Conservation (phyloP, 345 rosid species). For the Pistacia integerrima region DNA sequence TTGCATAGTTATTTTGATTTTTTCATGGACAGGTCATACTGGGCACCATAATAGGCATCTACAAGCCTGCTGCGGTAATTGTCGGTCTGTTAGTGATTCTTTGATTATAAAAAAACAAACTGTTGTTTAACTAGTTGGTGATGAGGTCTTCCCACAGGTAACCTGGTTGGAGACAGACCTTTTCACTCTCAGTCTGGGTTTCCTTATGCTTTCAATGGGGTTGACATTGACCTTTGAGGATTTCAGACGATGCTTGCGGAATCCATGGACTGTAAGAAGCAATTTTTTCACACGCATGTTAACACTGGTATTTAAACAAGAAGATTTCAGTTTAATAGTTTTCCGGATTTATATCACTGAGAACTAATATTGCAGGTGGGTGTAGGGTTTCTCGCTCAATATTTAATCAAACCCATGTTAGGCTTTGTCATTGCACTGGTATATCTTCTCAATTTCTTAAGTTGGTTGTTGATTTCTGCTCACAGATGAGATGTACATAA, state of each 20-base stretch:
- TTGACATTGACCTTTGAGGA: slow-evolving; percentile 89
- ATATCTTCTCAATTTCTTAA: slow-evolving; percentile 19
- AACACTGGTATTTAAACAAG: neutral
- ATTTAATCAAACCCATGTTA: slow-evolving; percentile 80
- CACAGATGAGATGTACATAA: neutral
- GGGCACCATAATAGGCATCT: slow-evolving; percentile 90
- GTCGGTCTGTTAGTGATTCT: slow-evolving; percentile 15
- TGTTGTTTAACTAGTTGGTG: slow-evolving; percentile 18
- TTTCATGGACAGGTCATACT: slow-evolving; percentile 60
- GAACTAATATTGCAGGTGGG: slow-evolving; percentile 75
- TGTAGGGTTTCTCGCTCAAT: slow-evolving; percentile 92
- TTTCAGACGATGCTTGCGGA: slow-evolving; percentile 83
- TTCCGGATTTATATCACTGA: slow-evolving; percentile 11
- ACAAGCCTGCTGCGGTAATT: slow-evolving; percentile 82
- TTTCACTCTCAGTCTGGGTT: slow-evolving; percentile 84
- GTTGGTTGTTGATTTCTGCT: slow-evolving; percentile 11
- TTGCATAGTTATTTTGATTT: neutral
- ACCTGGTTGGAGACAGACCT: slow-evolving; percentile 94
- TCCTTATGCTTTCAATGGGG: slow-evolving; percentile 99
- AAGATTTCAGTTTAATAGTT: slow-evolving; percentile 6
- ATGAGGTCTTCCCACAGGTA: slow-evolving; percentile 49
- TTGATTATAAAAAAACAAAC: neutral
- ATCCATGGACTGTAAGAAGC: slow-evolving; percentile 92
- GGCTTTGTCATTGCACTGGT: slow-evolving; percentile 89
- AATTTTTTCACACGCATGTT: slow-evolving; percentile 14